Percentiles rank a stretch among this genome's conserved stretches.
These are phyloP conservation scores for Pythium angustatum DNA, from an alignment of 352 stramenopile genomes.

Conservation along the genomic window DNA sequence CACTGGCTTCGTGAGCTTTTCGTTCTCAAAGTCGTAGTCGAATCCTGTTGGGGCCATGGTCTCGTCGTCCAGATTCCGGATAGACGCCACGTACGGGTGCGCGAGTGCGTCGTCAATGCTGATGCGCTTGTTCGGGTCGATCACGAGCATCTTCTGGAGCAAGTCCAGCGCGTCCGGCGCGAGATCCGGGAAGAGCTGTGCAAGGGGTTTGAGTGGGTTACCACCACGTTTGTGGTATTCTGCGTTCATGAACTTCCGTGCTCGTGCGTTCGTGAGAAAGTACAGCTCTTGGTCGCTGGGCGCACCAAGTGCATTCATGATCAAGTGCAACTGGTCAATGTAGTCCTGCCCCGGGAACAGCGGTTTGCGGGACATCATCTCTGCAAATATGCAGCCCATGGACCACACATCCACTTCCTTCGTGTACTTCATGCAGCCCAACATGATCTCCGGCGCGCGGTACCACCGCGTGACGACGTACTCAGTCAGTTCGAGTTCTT, in stretches of 20 bases:
- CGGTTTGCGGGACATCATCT: constrained; percentile 97
- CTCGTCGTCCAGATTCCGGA: constrained; percentile 90
- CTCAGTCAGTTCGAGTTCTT: constrained; percentile 71
- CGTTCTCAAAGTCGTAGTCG: constrained; percentile 88
- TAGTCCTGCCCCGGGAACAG: constrained; percentile 96
- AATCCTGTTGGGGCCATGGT: constrained; percentile 69
- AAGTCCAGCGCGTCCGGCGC: constrained; percentile 78
- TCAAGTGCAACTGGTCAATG: constrained; percentile 96
- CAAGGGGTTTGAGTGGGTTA: constrained; percentile 62
- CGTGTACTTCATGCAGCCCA: constrained; percentile 88
- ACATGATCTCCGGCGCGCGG: constrained; percentile 70
- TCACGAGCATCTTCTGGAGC: constrained; percentile 91
- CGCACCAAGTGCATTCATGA: constrained; percentile 96
- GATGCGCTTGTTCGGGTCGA: constrained; percentile 91
- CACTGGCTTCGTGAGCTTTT: constrained; percentile 81
- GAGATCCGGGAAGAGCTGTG: constrained; percentile 74
- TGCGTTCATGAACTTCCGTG: constrained; percentile 84
- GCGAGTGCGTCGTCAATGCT: constrained; percentile 90
- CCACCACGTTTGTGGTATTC: constrained; percentile 75
- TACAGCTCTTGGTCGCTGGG: constrained; percentile 93
- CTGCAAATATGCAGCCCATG: constrained; percentile 99
- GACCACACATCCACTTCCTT: constrained; percentile 93
- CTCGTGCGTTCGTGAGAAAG: constrained; percentile 94
- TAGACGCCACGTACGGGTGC: constrained; percentile 87
- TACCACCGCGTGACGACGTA: constrained; percentile 87